Percentiles rank a stretch among this genome's conserved stretches.
Evolutionary conservation across 306 rosid genomes (phyloP).

Genomic region (Ammopiptanthus mongolicus): DNA sequence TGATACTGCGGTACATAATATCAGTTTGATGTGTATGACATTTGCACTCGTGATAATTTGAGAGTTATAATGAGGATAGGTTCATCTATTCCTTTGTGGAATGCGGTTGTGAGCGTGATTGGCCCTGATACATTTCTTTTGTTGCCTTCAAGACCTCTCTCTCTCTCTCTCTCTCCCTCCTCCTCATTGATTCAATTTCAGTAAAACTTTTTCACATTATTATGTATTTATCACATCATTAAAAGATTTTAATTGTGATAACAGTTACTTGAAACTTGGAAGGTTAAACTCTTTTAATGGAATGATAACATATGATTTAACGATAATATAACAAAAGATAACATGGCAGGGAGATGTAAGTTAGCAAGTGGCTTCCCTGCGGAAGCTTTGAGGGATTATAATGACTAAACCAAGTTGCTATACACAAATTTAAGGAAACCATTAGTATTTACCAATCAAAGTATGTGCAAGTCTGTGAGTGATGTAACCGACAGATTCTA

Average conservation of each 20-base stretch:
- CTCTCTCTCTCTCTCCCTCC: background rate
- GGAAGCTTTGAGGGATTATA: no score
- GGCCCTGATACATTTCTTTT: background rate
- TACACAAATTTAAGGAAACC: no score
- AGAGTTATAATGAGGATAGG: background rate
- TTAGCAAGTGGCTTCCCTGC: background rate
- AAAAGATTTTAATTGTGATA: no score
- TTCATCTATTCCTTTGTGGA: background rate
- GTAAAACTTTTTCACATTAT: background rate
- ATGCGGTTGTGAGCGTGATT: background rate
- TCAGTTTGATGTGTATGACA: conserved; percentile 24
- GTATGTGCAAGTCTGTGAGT: no score
- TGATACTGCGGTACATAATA: conserved; percentile 13
- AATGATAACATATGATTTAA: no score
- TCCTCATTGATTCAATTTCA: background rate
- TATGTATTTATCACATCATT: background rate
- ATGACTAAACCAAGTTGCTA: no score
- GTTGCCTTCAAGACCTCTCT: background rate
- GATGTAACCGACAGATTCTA: no score
- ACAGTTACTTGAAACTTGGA: background rate
- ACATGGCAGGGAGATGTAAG: no score
- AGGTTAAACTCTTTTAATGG: background rate
- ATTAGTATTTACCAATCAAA: no score
- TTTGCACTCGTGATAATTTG: background rate
- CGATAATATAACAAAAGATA: no score